These are phyloP conservation scores for Daldinia vernicosa DNA, from an alignment of 495 filamentous ascomycete species.

Conservation along the genomic window DNA sequence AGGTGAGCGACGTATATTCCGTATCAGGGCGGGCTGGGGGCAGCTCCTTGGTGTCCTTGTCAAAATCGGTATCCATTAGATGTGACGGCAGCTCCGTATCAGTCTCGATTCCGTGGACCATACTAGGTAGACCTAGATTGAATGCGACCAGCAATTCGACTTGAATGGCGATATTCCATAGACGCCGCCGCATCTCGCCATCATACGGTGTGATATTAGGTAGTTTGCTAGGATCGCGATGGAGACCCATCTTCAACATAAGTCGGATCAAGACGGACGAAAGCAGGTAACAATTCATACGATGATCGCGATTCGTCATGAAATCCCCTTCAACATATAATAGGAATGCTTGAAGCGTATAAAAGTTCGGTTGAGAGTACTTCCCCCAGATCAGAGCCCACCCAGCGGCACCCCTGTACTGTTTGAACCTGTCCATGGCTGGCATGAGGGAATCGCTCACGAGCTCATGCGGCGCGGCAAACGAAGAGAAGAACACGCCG, in stretches of 20 bases:
- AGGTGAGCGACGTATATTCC: slow-evolving; percentile 60
- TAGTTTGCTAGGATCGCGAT: slow-evolving; percentile 61
- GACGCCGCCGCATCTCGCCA: slow-evolving; percentile 64
- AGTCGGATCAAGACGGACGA: slow-evolving; percentile 59
- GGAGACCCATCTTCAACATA: slow-evolving; percentile 65
- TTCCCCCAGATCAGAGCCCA: slow-evolving; percentile 56
- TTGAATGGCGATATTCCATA: slow-evolving; percentile 62
- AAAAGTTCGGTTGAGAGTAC: slow-evolving; percentile 56
- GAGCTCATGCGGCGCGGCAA: slow-evolving; percentile 52
- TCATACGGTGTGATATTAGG: slow-evolving; percentile 61
- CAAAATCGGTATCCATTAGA: slow-evolving; percentile 60
- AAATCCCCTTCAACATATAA: slow-evolving; percentile 59
- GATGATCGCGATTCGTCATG: slow-evolving; percentile 53
- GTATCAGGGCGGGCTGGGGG: slow-evolving; percentile 54
- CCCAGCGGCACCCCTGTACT: slow-evolving; percentile 49
- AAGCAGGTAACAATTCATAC: slow-evolving; percentile 59
- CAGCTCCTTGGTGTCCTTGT: slow-evolving; percentile 52
- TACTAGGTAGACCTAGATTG: slow-evolving; percentile 63
- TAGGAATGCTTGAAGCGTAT: slow-evolving; percentile 60
- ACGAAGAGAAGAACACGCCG: slow-evolving; percentile 52
- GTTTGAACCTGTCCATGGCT: slow-evolving; percentile 49
- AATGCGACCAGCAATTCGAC: slow-evolving; percentile 62
- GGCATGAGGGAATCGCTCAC: slow-evolving; percentile 43
- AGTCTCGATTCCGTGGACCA: slow-evolving; percentile 57
- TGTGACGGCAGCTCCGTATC: slow-evolving; percentile 59